Conservation (phyloP, 768 basidiomycete species). For the Boletus rubropictus region DNA sequence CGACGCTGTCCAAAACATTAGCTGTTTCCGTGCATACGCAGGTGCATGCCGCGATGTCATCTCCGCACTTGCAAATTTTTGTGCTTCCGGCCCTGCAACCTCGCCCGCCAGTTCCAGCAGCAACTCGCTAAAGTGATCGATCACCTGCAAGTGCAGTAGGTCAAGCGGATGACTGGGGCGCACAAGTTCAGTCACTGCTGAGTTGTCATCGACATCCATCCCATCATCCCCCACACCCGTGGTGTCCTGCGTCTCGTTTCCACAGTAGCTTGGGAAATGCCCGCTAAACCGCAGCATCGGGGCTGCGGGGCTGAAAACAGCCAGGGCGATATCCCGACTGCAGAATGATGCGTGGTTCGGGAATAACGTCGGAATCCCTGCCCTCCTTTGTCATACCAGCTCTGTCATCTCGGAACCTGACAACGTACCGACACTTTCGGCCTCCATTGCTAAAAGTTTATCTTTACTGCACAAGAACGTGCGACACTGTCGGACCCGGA, state of each 20-base stretch:
- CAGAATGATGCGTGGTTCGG: constrained; percentile 34
- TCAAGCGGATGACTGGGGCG: constrained; percentile 56
- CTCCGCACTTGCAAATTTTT: constrained; percentile 29
- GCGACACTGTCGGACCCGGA: constrained; percentile 32
- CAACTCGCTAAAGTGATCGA: constrained; percentile 61
- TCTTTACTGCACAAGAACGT: constrained; percentile 67
- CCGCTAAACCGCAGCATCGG: constrained; percentile 37
- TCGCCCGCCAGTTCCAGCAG: constrained; percentile 53
- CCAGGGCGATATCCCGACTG: constrained; percentile 49
- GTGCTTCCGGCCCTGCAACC: constrained; percentile 46
- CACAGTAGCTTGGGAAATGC: constrained; percentile 33
- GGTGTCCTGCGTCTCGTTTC: constrained; percentile 24
- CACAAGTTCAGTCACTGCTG: constrained; percentile 29
- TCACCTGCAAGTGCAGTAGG: constrained; percentile 59
- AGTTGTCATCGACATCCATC: constrained; percentile 62
- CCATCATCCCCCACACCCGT: constrained; percentile 31
- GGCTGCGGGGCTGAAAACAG: constrained; percentile 39
- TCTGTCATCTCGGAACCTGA: background rate
- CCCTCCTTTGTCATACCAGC: constrained; percentile 11
- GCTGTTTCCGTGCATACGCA: constrained; percentile 36
- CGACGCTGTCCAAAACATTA: constrained; percentile 46
- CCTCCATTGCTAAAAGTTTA: constrained; percentile 56
- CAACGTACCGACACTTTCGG: constrained; percentile 41
- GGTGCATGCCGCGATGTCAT: constrained; percentile 55
- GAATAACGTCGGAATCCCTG: constrained; percentile 23